Evolutionary conservation across 768 basidiomycete genomes (phyloP).

Genomic region (Crepidotus variabilis): DNA sequence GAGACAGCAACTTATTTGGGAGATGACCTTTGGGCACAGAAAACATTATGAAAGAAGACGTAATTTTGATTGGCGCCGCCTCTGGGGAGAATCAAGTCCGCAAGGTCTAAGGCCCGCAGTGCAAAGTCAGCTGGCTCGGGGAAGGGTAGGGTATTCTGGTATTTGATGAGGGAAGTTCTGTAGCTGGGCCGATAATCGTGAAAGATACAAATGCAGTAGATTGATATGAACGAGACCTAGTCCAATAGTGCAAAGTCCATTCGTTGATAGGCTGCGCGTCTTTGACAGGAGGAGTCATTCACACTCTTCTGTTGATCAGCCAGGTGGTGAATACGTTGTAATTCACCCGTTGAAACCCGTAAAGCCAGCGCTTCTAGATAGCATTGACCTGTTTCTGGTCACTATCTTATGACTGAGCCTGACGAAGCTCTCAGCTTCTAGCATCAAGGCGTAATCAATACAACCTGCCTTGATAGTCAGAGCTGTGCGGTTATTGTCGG

Average conservation of each 20-base stretch:
- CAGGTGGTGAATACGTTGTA: no score
- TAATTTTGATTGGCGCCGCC: background rate
- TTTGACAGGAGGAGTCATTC: background rate
- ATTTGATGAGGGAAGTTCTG: background rate
- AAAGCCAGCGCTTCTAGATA: no score
- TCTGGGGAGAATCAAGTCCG: background rate
- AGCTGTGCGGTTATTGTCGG: no score
- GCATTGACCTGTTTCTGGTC: no score
- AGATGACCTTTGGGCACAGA: conserved; percentile 80
- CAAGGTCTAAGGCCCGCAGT: background rate
- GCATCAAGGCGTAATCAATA: no score
- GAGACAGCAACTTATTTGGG: conserved; percentile 86
- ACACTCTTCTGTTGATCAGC: background rate
- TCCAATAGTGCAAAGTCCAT: background rate
- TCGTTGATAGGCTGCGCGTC: background rate
- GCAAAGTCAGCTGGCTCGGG: conserved; percentile 5
- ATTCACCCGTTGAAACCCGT: no score
- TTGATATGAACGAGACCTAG: background rate
- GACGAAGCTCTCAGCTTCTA: no score
- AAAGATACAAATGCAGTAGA: background rate
- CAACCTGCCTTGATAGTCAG: no score
- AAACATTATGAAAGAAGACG: conserved; percentile 45
- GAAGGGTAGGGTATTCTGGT: conserved; percentile 1
- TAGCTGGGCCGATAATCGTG: background rate
- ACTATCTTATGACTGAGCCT: no score